phyloP scores from a whole-genome alignment of 768 basidiomycete genomes.

The Asterophora lycoperdoides region DNA sequence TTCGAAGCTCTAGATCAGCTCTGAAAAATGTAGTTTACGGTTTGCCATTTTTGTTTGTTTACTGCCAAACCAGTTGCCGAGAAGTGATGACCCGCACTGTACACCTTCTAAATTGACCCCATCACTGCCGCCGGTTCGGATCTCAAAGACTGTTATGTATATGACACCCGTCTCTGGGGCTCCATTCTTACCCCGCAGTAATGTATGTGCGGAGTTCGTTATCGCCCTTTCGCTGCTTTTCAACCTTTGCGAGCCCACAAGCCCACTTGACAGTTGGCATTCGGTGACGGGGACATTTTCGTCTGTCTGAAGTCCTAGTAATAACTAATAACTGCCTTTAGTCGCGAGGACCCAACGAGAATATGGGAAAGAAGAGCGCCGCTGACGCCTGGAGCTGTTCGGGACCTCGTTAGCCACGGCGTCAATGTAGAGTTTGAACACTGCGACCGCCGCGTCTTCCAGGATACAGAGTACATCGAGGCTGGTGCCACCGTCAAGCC shows the following conservation, averaged over 20 bases:
- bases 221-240: slow-evolving; percentile 1
- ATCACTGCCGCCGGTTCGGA: slow-evolving; percentile 10
- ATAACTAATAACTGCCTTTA: slow-evolving; percentile 8
- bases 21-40: no score
- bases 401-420: slow-evolving; percentile 52
- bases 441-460: slow-evolving; percentile 73
- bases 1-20: no score
- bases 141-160: slow-evolving; percentile 12
- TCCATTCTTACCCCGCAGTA: slow-evolving; percentile 1
- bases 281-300: slow-evolving; percentile 19
- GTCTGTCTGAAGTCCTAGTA: neutral
- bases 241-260: slow-evolving; percentile 5
- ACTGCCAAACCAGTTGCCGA: no score
- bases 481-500: slow-evolving; percentile 70
- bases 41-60: no score
- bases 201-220: slow-evolving; percentile 5
- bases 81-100: no score
- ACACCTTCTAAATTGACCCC: no score
- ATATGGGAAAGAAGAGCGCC: slow-evolving; percentile 89
- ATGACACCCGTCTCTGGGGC: neutral
- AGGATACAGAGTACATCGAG: slow-evolving; percentile 59
- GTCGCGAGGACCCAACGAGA: slow-evolving; percentile 74
- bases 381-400: slow-evolving; percentile 71
- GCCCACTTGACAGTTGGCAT: slow-evolving; percentile 29
- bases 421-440: slow-evolving; percentile 71